These are phyloP conservation scores for Rhexocercosporidium sp. DNA, from an alignment of 2,329 filamentous ascomycete genomes.

Conservation along the genomic window DNA sequence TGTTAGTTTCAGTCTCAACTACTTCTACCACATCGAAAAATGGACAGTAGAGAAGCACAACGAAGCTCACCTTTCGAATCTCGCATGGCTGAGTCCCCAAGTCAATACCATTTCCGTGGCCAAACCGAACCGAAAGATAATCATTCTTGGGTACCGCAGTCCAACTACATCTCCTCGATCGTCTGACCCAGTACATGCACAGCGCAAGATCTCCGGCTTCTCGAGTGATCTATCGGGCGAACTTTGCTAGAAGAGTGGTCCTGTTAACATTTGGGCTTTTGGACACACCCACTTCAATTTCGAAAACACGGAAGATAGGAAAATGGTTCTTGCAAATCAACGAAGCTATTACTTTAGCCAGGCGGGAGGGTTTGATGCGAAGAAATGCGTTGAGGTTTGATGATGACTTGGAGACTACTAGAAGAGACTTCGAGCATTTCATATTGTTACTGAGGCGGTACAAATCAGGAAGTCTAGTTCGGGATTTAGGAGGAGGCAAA, in stretches of 20 bases:
- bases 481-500: too few species aligned
- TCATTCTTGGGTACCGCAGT: conserved; percentile 47
- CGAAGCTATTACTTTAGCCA: conserved; percentile 39
- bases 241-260: conserved; percentile 30
- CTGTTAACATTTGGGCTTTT: conserved; percentile 50
- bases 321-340: conserved; percentile 51
- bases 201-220: conserved; percentile 50
- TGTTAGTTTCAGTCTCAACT: conserved; percentile 16
- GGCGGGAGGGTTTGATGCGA: conserved; percentile 17
- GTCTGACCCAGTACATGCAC: conserved; percentile 9
- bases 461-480: too few species aligned
- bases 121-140: conserved; percentile 41
- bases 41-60: conserved; percentile 22
- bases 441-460: too few species aligned
- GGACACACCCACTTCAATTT: conserved; percentile 52
- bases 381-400: conserved; percentile 16
- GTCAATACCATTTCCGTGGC: conserved; percentile 38
- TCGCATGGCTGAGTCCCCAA: conserved; percentile 47
- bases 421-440: too few species aligned
- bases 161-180: conserved; percentile 29
- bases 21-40: conserved; percentile 19
- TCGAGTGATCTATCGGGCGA: conserved; percentile 53
- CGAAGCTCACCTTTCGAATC: conserved; percentile 33
- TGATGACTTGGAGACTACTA: too few species aligned
- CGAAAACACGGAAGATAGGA: conserved; percentile 42